Base-by-base conservation (phyloP, 345 rosid genomes). In the Pistacia integerrima region DNA sequence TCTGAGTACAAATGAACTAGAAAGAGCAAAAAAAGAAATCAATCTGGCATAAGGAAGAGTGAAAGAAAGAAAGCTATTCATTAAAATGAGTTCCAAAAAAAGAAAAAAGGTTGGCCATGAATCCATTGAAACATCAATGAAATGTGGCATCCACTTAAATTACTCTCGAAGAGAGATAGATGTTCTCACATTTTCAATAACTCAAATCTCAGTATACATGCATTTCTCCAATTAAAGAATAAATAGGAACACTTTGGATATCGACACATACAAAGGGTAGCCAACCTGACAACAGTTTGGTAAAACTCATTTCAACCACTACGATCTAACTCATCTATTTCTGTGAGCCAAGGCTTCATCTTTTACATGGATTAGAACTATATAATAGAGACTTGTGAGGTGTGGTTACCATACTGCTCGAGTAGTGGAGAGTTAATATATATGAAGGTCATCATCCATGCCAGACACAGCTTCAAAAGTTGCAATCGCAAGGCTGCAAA, bases 401-500 rank as follows among this genome's bases (percentile, higher is more conserved):
- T 22, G 38, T 70, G 58, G 51, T 79, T 44, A 70, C n/a, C 35
- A 28, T 70, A 63, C 30, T 33, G 59, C 67, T 61, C 41, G 28
- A 36, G 56, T 20, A 64, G 16, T 8, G n/a, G 66, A 18, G 25
- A n/a, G 62, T 79, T 81, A 78, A 80, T 77, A 74, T 56, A 55
- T 62, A 72, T 77, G 77, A 8, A 57, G 17, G 12, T 73, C 77
- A 4, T 80, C 85, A 70, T 82, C 90, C 0, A 70, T 82, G 60
- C 80, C 78, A 4, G 74, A 70, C 60, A 87, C 64, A 74, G 79
- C 30, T 72, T 79, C 69, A 77, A 89, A 83, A 49, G 81, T 76
- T 49, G 79, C 64, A 48, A 85, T 11, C 33, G 77, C 68, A 38
- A 89, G 78, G 87, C 92, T 89, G 92, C 87, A 84, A 76, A 64